Percentiles rank a stretch among this genome's conserved stretches.
Conservation (phyloP, 495 filamentous ascomycete genomes). For the Penicillium malachiteum region DNA sequence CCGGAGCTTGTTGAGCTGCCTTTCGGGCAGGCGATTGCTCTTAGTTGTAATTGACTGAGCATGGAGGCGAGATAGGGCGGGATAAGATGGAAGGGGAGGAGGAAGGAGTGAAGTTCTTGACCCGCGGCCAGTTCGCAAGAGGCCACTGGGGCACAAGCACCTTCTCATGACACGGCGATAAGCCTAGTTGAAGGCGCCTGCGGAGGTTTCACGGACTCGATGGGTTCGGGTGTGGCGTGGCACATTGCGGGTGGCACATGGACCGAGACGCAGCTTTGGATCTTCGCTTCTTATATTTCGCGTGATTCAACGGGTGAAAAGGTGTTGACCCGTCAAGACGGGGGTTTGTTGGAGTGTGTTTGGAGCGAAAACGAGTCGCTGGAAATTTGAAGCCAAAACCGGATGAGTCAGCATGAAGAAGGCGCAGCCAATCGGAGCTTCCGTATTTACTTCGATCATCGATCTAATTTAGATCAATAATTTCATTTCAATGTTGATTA, state of each 20-base stretch:
- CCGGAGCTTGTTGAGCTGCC: background rate
- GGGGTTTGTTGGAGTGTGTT: background rate
- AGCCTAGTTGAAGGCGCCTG: slow-evolving; percentile 28
- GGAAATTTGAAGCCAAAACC: slow-evolving; percentile 13
- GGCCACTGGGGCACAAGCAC: slow-evolving; percentile 38
- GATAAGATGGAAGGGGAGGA: slow-evolving; percentile 9
- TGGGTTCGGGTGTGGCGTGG: slow-evolving; percentile 30
- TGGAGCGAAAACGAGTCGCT: background rate
- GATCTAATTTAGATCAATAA: background rate
- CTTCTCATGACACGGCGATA: slow-evolving; percentile 47
- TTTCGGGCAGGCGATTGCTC: background rate
- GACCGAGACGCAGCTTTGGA: background rate
- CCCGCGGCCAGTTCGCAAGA: slow-evolving; percentile 37
- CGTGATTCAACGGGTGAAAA: background rate
- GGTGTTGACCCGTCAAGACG: background rate
- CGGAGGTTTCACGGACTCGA: slow-evolving; percentile 38
- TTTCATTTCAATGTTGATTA: too few species aligned
- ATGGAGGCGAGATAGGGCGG: slow-evolving; percentile 9
- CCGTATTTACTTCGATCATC: slow-evolving; percentile 15
- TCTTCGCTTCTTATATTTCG: background rate
- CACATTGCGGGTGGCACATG: slow-evolving; percentile 38
- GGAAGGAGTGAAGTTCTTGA: slow-evolving; percentile 9
- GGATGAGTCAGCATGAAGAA: slow-evolving; percentile 24
- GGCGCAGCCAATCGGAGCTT: slow-evolving; percentile 15
- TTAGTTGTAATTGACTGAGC: slow-evolving; percentile 1